Evolutionary conservation across 78 protist species (phyloP), one percentile per base, ranked within the genome.

Genomic region (Speleostelium caveatum): DNA sequence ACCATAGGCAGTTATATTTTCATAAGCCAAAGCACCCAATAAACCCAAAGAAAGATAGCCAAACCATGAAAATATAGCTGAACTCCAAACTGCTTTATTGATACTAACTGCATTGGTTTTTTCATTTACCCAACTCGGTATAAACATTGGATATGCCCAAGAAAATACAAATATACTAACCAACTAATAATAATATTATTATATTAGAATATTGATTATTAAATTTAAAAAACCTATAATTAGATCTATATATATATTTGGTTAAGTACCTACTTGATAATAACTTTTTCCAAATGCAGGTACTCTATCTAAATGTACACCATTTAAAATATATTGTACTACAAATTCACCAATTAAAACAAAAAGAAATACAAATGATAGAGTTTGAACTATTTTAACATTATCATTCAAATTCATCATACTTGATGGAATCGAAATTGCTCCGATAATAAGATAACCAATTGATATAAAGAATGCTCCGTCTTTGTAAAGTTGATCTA

Each of bases 71-170:
- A 78, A 78, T 4, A 66, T 19, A 38, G 76, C 87, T 17, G 62
- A 26, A 0, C 41, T 10, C 87, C 87, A 78, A 0, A 78, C 87
- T 6, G 72, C 87, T 17, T 28, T 49, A 42, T 78, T 78, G 0
- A 78, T 75, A 36, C 58, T 53, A 0, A 78, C 87, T 0, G 6
- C 0, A 28, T 78, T 61, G 26, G 59, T 66, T 39, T 78, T 78
- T 38, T 78, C 87, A 65, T 78, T 78, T 0, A 63, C 74, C 87
- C 87, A 78, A 1, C 62, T 41, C 19, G 75, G 76, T 26, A 78
- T 78, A 66, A 78, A 78, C 87, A 78, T 78, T 2, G 87, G 87
- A 66, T 66, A 78, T 26, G 87, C 87, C 87, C 87, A 78, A 26
- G 76, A 66, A 19, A 78, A 78, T 33, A 78, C 72, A 58, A 78